phyloP scores from a whole-genome alignment of 1,139 yeast genomes.

The Petasospora fabianii region DNA sequence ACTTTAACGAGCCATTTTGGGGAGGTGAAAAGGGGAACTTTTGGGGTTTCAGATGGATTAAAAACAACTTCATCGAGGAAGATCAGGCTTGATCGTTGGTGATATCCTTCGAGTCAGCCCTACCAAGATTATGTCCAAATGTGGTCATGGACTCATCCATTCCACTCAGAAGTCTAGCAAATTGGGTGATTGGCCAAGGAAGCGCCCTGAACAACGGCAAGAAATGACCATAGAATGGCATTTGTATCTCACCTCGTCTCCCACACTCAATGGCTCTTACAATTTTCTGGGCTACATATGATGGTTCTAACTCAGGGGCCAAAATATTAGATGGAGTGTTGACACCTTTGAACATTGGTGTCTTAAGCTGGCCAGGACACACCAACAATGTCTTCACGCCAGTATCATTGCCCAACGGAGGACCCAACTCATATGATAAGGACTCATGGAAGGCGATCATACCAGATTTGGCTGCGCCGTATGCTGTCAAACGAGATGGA shows the following conservation, averaged over 20 bases:
- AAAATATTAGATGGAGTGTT: slow-evolving; percentile 64
- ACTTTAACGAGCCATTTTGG: slow-evolving; percentile 35
- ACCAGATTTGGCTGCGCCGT: slow-evolving; percentile 86
- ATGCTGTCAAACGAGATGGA: slow-evolving; percentile 64
- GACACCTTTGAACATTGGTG: slow-evolving; percentile 68
- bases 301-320: slow-evolving; percentile 80
- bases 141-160: slow-evolving; percentile 54
- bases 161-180: slow-evolving; percentile 53
- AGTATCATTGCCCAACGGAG: slow-evolving; percentile 29
- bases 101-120: not conserved
- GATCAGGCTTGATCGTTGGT: not conserved
- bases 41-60: slow-evolving; percentile 53
- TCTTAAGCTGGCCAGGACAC: slow-evolving; percentile 83
- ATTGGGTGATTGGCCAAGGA: slow-evolving; percentile 68
- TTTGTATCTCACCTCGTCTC: slow-evolving; percentile 60
- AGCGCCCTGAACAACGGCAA: slow-evolving; percentile 66
- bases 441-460: slow-evolving; percentile 81
- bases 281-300: slow-evolving; percentile 56
- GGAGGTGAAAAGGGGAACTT: slow-evolving; percentile 34
- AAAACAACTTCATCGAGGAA: slow-evolving; percentile 38
- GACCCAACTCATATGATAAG: slow-evolving; percentile 66
- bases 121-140: slow-evolving; percentile 6
- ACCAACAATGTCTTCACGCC: slow-evolving; percentile 72
- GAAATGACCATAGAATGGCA: slow-evolving; percentile 73
- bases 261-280: slow-evolving; percentile 58